Evolutionary conservation across 495 filamentous ascomycete species (phyloP), one percentile per base, ranked within the genome.

Genomic region (Aspergillus panamensis): DNA sequence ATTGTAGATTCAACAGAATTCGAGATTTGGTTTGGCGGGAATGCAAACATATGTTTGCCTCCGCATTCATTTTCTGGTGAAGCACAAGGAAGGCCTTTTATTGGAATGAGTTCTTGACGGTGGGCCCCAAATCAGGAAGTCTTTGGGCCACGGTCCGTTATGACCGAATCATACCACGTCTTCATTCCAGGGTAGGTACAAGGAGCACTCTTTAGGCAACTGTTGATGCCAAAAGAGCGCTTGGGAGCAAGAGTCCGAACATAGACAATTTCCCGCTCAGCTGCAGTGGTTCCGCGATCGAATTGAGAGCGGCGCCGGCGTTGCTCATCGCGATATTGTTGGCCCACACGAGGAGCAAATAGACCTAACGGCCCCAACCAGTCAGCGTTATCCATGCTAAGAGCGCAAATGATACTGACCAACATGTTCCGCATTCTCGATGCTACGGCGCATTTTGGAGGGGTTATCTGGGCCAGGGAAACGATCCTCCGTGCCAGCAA

Each of bases 351-450:
- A 21, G 87, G 87, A 35, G 87, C 87, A 66, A 89, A 90, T 12
- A 90, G 74, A 4, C 87, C 87, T 65, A 13, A 55, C 52, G 51
- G 6, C 59, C 33, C 20, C 9, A n/a, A 10, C 16, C 37, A 47
- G 21, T 54, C 35, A 47, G 21, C 21, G 21, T 29, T 2, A 57
- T 51, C 31, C 35, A 50, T 59, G 14, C 8, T 32, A 17, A 17
- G 31, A 19, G 3, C 20, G 30, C 44, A 25, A 20, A n/a, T 42
- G 45, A 25, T 55, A 82, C 87, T 66, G 68, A 87, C 90, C 90
- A 60, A 93, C 86, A 66, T 92, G 86, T 69, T 91, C 87, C 13
- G 90, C 90, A 65, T 93, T 93, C 60, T 92, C 88, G 48, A 89
- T 85, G 70, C 87, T 90, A 45, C 90, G 82, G 66, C 87, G 86